Base-by-base conservation (phyloP, 345 rosid genomes). In the Gynandropsis gynandra region DNA sequence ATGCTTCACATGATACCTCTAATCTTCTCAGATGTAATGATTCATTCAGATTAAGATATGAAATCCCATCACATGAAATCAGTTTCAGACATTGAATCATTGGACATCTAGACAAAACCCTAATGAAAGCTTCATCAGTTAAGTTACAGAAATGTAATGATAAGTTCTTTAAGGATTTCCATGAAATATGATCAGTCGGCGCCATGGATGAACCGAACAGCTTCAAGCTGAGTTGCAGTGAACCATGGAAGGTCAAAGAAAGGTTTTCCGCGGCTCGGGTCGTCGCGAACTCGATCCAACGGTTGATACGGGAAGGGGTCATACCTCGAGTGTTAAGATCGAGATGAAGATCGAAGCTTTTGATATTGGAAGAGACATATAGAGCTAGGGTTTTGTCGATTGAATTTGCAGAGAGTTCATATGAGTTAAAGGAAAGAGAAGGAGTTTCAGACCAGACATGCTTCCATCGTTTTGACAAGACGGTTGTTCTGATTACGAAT, bases 381-480 rank as follows among this genome's bases (percentile, higher is more conserved):
- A 0, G 2, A 21, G 4, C 8, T 52, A 65, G 15, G 50, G 64
- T 58, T 58, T 58, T 45, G 64, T 33, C 17, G 16, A 65, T 58
- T 35, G 70, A 65, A 18, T 16, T 20, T 5, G 64, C n/a, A 9
- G 44, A n/a, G 1, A 37, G 37, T 58, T 55, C 47, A 33, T 39
- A 52, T 20, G 44, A 14, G 40, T 65, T 62, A 4, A 65, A 31
- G 29, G 54, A 52, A 54, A 65, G 54, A 21, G 45, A 52, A 52
- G 64, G 70, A 8, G 70, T 65, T 16, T 52, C 64, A 8, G 13
- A 39, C 70, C 70, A 65, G 1, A 65, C 59, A 17, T 32, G 10
- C 44, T 55, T 45, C 70, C 70, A 65, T 16, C 70, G 64, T 1
- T 39, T 58, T 32, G 70, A 58, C 43, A 65, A 52, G 17, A 40